Base-by-base conservation (phyloP, 108 stramenopile genomes). In the Seminavis robusta region DNA sequence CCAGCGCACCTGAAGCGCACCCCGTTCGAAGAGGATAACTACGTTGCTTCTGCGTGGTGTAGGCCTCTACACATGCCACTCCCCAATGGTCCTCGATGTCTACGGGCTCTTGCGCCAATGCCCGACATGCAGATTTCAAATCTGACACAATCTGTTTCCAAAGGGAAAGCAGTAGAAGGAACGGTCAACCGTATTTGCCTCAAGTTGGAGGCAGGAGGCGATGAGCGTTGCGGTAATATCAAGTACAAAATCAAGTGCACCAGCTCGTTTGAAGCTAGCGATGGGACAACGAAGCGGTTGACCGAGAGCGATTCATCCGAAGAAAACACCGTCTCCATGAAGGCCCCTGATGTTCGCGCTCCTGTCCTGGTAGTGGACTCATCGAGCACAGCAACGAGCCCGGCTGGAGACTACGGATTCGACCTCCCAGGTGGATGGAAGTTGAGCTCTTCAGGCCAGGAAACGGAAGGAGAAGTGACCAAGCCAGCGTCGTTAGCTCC, bases 111-210 rank as follows among this genome's bases (percentile, higher is more conserved):
- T 17, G 71, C 67, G 19, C 85, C 92, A 31, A 63, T 68, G n/a
- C 63, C 92, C 29, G 63, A 74, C 17, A 67, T 93, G 76, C 41
- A 45, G 13, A 55, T 90, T 1, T 77, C 67, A 1, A 81, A 93
- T 56, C 37, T 93, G 42, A 83, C 92, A 1, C 62, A 80, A 1
- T 29, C 54, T 16, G 31, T 56, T 9, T 76, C 82, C 17, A 56
- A 62, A 37, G 75, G 79, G 17, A 81, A 72, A 28, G 83, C 63
- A 5, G 50, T 90, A 38, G 85, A 89, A 67, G 92, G 92, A 9
- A 90, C 88, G n/a, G 80, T 93, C 32, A 93, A 93, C 64, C 75
- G 92, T 11, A 65, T 86, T 42, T 34, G 89, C 9, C 73, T 89
- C 7, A 65, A 63, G 33, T 46, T 93, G 5, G 23, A 71, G 47